Percentiles rank a stretch among this genome's conserved stretches.
These are phyloP conservation scores for Viridothelium virens DNA, from an alignment of 495 filamentous ascomycete species.

Conservation along the genomic window DNA sequence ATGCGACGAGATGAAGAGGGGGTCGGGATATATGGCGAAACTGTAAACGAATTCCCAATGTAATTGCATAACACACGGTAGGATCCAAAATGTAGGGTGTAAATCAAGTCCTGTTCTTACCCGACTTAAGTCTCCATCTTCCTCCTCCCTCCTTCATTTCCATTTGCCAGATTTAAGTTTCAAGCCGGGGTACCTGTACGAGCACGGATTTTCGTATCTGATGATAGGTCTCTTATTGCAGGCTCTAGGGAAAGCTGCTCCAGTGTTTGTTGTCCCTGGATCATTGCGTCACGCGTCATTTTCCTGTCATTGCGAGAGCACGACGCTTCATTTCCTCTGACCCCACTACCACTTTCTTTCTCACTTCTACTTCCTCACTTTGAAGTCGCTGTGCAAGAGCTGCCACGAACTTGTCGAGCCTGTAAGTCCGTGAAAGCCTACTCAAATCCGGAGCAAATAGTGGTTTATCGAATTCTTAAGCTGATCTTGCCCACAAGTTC, in stretches of 20 bases:
- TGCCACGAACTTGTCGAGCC: background rate
- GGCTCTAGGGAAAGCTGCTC: background rate
- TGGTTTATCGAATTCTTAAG: too few species aligned
- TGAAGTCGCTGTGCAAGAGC: background rate
- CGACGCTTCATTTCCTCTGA: background rate
- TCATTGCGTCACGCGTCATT: background rate
- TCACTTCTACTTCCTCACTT: background rate
- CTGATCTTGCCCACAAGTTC: background rate
- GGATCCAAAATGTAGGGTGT: too few species aligned
- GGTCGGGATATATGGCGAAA: constrained; percentile 36
- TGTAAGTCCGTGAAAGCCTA: too few species aligned
- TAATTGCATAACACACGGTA: background rate
- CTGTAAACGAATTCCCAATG: background rate
- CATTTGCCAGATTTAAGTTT: background rate
- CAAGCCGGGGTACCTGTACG: background rate
- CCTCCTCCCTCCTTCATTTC: background rate
- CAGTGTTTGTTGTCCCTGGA: background rate
- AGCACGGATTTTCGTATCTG: too few species aligned
- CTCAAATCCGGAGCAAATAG: too few species aligned
- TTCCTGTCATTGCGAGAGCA: background rate
- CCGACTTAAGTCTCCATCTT: too few species aligned
- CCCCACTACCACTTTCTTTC: background rate
- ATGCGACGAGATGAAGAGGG: constrained; percentile 57
- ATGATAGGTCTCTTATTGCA: too few species aligned
- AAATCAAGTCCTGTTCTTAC: too few species aligned